Conservation (phyloP, 441 rosid species). For the Syzygium malaccense region DNA sequence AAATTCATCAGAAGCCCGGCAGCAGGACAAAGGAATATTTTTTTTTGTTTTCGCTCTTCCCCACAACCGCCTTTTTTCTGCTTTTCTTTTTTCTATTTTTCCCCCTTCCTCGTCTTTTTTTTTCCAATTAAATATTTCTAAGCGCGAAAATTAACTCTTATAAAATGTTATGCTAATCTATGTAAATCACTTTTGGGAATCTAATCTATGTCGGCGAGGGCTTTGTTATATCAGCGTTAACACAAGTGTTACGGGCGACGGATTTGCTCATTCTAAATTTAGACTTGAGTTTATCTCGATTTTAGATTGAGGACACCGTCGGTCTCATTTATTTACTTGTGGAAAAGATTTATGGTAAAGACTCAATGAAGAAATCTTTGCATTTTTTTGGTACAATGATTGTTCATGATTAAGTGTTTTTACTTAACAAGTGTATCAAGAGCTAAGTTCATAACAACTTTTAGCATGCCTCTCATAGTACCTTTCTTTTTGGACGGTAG, state of each 20-base stretch:
- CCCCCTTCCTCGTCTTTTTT: too few relatives aligned
- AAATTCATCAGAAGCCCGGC: conserved; percentile 30
- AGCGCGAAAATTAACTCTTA: background rate
- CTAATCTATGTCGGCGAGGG: background rate
- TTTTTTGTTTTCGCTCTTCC: background rate
- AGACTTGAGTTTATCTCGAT: background rate
- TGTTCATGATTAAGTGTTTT: background rate
- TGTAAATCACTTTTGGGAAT: background rate
- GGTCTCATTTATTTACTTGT: background rate
- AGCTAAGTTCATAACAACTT: background rate
- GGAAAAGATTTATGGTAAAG: background rate
- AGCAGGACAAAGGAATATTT: conserved; percentile 12
- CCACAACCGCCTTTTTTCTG: background rate
- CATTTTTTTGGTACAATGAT: background rate
- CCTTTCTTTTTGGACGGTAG: background rate
- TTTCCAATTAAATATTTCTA: background rate
- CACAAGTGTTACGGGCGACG: accelerated
- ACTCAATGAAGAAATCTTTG: background rate
- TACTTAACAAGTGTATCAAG: background rate
- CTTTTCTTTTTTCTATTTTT: background rate
- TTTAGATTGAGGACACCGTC: background rate
- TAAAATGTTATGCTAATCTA: background rate
- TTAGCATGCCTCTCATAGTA: background rate
- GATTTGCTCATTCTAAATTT: background rate
- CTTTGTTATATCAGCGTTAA: background rate